Percentiles rank a stretch among this genome's conserved stretches.
Conservation (phyloP, 2,329 filamentous ascomycete species). For the Sodiomyces alkalinus region DNA sequence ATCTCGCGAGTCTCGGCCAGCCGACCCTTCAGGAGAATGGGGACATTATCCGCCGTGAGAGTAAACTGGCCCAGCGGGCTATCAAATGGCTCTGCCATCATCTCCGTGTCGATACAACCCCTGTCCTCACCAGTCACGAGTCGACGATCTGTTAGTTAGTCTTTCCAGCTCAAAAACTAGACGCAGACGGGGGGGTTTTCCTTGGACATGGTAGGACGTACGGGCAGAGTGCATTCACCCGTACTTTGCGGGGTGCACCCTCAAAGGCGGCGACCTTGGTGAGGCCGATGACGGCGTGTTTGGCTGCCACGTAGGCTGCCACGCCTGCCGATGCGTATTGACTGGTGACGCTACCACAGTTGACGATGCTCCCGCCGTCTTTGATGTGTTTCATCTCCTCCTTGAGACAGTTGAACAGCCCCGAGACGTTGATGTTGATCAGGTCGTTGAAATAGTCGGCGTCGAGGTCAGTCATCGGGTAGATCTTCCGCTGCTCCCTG, state of each 20-base stretch:
- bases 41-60: slow-evolving; percentile 5
- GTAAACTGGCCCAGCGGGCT: slow-evolving; percentile 7
- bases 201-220: slow-evolving; percentile 3
- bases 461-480: slow-evolving; percentile 9
- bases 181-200: too few relatives aligned
- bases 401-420: slow-evolving; percentile 10
- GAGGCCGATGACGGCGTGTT: slow-evolving; percentile 23
- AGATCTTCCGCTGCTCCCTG: slow-evolving; percentile 12
- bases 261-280: slow-evolving; percentile 22
- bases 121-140: too few relatives aligned
- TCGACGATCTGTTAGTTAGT: too few relatives aligned
- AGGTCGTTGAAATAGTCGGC: slow-evolving; percentile 9
- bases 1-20: slow-evolving; percentile 14
- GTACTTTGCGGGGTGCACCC: slow-evolving; percentile 14
- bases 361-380: slow-evolving; percentile 26
- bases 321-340: slow-evolving; percentile 13
- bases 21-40: slow-evolving; percentile 12
- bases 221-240: slow-evolving; percentile 10
- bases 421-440: slow-evolving; percentile 9
- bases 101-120: slow-evolving; percentile 14
- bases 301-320: slow-evolving; percentile 16
- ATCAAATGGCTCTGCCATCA: slow-evolving; percentile 13
- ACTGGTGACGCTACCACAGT: slow-evolving; percentile 20
- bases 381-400: slow-evolving; percentile 11
- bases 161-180: too few relatives aligned